A percentile compares a stretch with the other conserved stretches of the same genome.
Conservation (phyloP, 768 basidiomycete species). For the Neoboletus subvelutipes region DNA sequence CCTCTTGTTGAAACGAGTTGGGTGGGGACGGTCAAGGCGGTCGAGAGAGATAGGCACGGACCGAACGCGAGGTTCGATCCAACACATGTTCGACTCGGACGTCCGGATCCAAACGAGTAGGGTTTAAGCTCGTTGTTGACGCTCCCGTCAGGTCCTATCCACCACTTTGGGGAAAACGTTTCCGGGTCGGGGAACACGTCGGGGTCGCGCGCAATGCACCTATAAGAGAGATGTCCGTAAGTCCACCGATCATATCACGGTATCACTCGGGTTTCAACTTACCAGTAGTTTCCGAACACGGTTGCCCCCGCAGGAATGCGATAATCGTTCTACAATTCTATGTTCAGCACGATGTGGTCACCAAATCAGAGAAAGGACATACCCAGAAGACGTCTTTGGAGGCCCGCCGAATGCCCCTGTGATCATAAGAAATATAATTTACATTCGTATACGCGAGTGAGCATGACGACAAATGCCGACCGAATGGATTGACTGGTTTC, state of each 20-base stretch:
- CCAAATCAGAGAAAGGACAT: background rate
- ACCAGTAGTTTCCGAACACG: constrained; percentile 35
- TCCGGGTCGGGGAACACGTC: constrained; percentile 39
- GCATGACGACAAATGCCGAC: constrained; percentile 12
- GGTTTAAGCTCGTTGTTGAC: constrained; percentile 50
- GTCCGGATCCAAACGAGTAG: constrained; percentile 56
- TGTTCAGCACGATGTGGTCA: background rate
- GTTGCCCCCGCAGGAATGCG: constrained; percentile 36
- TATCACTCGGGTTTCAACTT: background rate
- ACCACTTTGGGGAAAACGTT: constrained; percentile 54
- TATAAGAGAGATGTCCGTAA: background rate
- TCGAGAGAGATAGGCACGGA: no score
- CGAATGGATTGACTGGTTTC: constrained; percentile 37
- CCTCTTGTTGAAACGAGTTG: no score
- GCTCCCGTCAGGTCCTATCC: constrained; percentile 44
- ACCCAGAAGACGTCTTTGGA: constrained; percentile 31
- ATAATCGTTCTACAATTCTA: constrained; percentile 31
- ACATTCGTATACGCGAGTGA: background rate
- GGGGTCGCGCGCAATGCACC: constrained; percentile 28
- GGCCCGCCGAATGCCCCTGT: constrained; percentile 23
- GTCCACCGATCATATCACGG: background rate
- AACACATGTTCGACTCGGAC: constrained; percentile 32
- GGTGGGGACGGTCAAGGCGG: no score
- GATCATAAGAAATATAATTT: no score
- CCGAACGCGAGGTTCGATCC: constrained; percentile 27